Evolutionary conservation across 768 basidiomycete species (phyloP), one percentile per base, ranked within the genome.

Genomic region (Thelephora aurantiotincta): DNA sequence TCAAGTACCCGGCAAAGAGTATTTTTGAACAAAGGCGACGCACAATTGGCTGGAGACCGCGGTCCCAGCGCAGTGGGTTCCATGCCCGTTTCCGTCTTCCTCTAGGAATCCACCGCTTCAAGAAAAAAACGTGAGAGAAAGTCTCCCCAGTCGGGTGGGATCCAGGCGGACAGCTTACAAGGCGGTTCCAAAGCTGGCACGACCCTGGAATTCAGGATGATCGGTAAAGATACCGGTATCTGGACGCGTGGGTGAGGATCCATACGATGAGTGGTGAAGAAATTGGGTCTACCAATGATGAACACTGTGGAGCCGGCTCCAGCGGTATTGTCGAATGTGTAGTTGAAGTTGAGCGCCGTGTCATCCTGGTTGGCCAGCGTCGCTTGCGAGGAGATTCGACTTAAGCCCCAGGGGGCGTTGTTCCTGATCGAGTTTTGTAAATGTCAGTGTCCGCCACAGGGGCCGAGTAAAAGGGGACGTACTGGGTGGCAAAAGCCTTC

Each of bases 81-180:
- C 91, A 56, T 94, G 91, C 51, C 91, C 91, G 60, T 92, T 92
- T 44, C 78, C 85, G 55, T 93, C 91, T 50, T 74, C 71, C 55
- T 92, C 89, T 87, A 52, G 16, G 18, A 41, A 22, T 22, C 16
- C 38, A 18, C 38, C 22, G 38, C 38, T 18, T 41, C 1, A 14
- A 11, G 11, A 9, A 14, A 41, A 30, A 30, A 30, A 30, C 2
- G 7, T 41, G 9, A 22, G 22, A 18, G 6, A 18, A n/a, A n/a
- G n/a, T 41, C 38, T 41, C 7, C 38, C 2, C 18, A 41, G 22
- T 14, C 4, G 4, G 14, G 9, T 41, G 22, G 26, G 9, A 30
- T 30, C 26, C 9, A 4, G 5, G 9, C 9, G 26, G 9, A 30
- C 9, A 9, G 9, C 38, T 41, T 14, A 16, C 16, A 41, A 41